A percentile compares a stretch with the other conserved stretches of the same genome.
Evolutionary conservation across 2,329 filamentous ascomycete genomes (phyloP).

Genomic region (Aaosphaeria pasadenensis): DNA sequence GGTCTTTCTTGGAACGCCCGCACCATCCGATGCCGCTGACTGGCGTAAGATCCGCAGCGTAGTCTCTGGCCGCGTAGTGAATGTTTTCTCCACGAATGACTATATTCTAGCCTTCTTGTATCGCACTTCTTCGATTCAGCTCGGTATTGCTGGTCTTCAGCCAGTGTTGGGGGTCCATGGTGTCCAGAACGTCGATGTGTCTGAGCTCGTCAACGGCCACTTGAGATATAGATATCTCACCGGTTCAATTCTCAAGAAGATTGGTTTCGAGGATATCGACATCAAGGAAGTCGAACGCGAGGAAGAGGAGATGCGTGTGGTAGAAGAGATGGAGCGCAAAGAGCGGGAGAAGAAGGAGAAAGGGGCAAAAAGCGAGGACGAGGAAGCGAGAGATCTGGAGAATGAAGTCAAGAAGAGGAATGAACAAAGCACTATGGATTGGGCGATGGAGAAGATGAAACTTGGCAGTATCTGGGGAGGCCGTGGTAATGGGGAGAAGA

Average conservation of each 20-base stretch:
- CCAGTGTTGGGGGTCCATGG: conserved; percentile 65
- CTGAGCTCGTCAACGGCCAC: conserved; percentile 50
- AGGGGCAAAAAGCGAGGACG: conserved; percentile 21
- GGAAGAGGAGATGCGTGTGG: conserved; percentile 42
- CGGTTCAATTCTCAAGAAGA: conserved; percentile 49
- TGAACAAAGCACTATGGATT: conserved; percentile 42
- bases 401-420: conserved; percentile 44
- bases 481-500: conserved; percentile 10
- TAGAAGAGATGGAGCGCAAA: conserved; percentile 44
- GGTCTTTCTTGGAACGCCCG: conserved; percentile 77
- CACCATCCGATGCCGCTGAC: conserved; percentile 66
- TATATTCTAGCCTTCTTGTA: conserved; percentile 86
- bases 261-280: conserved; percentile 54
- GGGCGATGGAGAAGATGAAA: conserved; percentile 42
- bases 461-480: conserved; percentile 14
- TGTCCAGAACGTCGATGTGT: conserved; percentile 58
- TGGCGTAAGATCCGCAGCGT: conserved; percentile 77
- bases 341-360: conserved; percentile 36
- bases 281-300: conserved; percentile 45
- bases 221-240: conserved; percentile 50
- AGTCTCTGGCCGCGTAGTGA: conserved; percentile 78
- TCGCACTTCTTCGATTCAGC: conserved; percentile 75
- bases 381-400: conserved; percentile 39
- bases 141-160: conserved; percentile 82
- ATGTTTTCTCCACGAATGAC: conserved; percentile 85